A percentile compares a stretch with the other conserved stretches of the same genome.
Evolutionary conservation across 495 filamentous ascomycete genomes (phyloP).

Genomic region (Penicillium parvum): DNA sequence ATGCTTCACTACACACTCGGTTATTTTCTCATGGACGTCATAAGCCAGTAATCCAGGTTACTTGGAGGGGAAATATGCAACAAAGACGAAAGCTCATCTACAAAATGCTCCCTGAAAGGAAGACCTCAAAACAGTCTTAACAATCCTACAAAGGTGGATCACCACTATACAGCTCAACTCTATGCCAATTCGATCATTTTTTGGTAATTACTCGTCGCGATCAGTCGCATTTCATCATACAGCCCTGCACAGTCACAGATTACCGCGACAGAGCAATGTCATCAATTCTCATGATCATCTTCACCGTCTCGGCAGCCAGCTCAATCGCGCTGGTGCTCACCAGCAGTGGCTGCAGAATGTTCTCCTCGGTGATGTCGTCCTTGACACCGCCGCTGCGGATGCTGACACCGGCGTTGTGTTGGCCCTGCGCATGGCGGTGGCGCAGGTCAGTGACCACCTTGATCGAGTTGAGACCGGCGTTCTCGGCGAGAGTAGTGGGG

Average conservation of each 20-base stretch:
- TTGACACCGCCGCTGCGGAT: conserved; percentile 97
- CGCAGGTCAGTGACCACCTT: conserved; percentile 97
- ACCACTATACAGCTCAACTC: too few relatives aligned
- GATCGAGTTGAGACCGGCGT: conserved; percentile 94
- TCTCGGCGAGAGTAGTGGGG: conserved; percentile 94
- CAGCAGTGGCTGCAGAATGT: conserved; percentile 91
- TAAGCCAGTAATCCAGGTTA: conserved; percentile 6
- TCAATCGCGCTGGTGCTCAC: conserved; percentile 97
- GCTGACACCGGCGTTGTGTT: conserved; percentile 93
- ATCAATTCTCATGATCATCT: conserved; percentile 97
- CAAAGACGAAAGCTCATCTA: too few relatives aligned
- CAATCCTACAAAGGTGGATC: too few relatives aligned
- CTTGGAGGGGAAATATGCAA: too few relatives aligned
- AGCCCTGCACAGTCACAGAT: conserved; percentile 20
- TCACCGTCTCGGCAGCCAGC: conserved; percentile 93
- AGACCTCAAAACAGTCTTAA: too few relatives aligned
- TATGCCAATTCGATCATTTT: conserved; percentile 30
- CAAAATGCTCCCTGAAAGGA: too few relatives aligned
- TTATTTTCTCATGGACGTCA: too few relatives aligned
- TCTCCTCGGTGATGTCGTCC: conserved; percentile 91
- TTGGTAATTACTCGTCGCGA: conserved; percentile 29
- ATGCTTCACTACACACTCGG: conserved; percentile 5
- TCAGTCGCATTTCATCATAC: conserved; percentile 30
- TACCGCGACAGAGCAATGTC: conserved; percentile 75
- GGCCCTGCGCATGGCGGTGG: conserved; percentile 87